phyloP scores from a whole-genome alignment of 768 basidiomycete genomes.

The Lentinula guzmanii region DNA sequence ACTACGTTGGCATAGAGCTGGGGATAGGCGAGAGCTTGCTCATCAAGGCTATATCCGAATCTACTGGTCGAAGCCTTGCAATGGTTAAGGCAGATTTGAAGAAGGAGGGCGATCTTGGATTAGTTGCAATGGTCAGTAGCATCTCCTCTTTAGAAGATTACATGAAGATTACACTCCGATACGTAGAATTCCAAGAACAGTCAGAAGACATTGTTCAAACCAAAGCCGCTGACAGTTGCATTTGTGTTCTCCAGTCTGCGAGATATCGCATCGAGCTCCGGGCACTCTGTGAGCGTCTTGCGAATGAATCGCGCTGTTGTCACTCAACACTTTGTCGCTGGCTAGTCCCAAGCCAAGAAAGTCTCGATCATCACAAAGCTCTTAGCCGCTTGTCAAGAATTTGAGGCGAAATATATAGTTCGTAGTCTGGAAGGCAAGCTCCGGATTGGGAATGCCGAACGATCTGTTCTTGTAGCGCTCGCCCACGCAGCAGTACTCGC shows the following conservation, averaged over 20 bases:
- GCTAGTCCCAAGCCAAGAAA: conserved; percentile 89
- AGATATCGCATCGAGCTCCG: conserved; percentile 83
- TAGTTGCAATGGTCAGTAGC: conserved; percentile 83
- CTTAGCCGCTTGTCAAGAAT: conserved; percentile 83
- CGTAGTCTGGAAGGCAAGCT: conserved; percentile 95
- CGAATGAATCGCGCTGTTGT: background rate
- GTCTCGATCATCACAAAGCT: conserved; percentile 93
- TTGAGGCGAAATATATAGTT: conserved; percentile 95
- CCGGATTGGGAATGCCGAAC: conserved; percentile 94
- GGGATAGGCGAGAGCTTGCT: conserved; percentile 95
- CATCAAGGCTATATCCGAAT: conserved; percentile 92
- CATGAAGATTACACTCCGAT: background rate
- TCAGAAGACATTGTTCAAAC: conserved; percentile 92
- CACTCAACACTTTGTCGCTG: background rate
- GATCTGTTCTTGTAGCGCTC: conserved; percentile 90
- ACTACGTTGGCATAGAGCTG: conserved; percentile 91
- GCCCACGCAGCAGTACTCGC: conserved; percentile 87
- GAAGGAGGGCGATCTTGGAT: conserved; percentile 91
- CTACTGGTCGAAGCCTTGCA: conserved; percentile 81
- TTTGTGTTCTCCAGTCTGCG: conserved; percentile 86
- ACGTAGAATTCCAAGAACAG: conserved; percentile 84
- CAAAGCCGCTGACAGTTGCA: conserved; percentile 83
- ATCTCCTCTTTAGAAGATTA: background rate
- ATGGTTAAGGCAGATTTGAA: conserved; percentile 89
- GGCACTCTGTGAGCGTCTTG: conserved; percentile 57